Conservation (phyloP, 1,284 basidiomycete species). For the Coniophora puteana region DNA sequence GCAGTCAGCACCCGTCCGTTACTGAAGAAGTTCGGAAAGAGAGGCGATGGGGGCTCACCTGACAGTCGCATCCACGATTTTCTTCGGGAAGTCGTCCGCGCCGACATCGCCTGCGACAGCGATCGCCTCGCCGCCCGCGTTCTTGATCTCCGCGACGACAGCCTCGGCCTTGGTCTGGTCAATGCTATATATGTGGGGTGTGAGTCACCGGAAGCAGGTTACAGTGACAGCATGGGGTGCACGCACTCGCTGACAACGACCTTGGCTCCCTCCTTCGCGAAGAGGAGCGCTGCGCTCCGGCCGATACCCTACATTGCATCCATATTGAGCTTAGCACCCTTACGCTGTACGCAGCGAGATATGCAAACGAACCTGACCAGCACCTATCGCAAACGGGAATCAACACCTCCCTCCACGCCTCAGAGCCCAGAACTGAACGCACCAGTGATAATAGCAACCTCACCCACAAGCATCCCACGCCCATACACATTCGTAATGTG, state of each 20-base stretch:
- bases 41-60: slow-evolving; percentile 43
- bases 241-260: slow-evolving; percentile 81
- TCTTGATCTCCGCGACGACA: slow-evolving; percentile 75
- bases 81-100: slow-evolving; percentile 80
- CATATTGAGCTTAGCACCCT: not conserved
- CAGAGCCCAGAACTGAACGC: slow-evolving; percentile 15
- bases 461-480: slow-evolving; percentile 67
- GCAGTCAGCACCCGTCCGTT: slow-evolving; percentile 4
- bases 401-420: not conserved
- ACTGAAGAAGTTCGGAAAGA: slow-evolving; percentile 1
- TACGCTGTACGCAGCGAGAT: not conserved
- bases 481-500: slow-evolving; percentile 59
- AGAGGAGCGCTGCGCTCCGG: slow-evolving; percentile 68
- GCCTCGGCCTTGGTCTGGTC: slow-evolving; percentile 60
- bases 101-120: slow-evolving; percentile 74
- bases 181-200: slow-evolving; percentile 40
- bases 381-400: slow-evolving; percentile 40
- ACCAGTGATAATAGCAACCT: slow-evolving; percentile 87
- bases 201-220: slow-evolving; percentile 1
- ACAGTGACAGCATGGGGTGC: not conserved
- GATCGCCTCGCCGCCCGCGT: slow-evolving; percentile 69
- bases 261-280: slow-evolving; percentile 83
- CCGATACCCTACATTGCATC: slow-evolving; percentile 61
- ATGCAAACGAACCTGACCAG: slow-evolving; percentile 57
- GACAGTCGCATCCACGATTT: slow-evolving; percentile 73